These are phyloP conservation scores for Alternaria gansuensis DNA, from an alignment of 2,329 filamentous ascomycete genomes.

Conservation along the genomic window DNA sequence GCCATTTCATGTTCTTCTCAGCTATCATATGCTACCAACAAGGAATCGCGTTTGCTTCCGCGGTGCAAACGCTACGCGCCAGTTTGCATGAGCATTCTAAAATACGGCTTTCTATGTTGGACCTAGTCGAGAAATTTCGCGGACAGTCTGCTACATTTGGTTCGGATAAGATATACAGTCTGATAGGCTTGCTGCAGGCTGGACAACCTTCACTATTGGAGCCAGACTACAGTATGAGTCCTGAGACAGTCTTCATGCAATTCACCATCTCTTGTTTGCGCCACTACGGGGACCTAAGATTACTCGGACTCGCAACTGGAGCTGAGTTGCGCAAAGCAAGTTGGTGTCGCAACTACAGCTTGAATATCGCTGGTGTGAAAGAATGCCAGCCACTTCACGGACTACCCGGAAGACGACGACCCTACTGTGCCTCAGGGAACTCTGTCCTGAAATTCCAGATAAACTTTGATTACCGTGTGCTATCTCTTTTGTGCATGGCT, in stretches of 20 bases:
- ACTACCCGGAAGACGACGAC: neutral
- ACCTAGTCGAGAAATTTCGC: conserved; percentile 8
- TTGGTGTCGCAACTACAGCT: conserved; percentile 19
- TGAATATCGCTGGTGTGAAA: neutral
- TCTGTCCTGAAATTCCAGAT: no score
- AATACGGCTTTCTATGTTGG: neutral
- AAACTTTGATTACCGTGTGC: no score
- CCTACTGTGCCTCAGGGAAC: no score
- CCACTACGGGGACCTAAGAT: conserved; percentile 5
- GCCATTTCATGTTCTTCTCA: neutral
- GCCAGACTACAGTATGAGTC: conserved; percentile 11
- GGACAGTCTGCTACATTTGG: conserved; percentile 17
- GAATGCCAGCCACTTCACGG: neutral
- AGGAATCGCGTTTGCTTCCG: neutral
- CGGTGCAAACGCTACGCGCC: neutral
- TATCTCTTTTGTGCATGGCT: no score
- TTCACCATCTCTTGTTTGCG: conserved; percentile 13
- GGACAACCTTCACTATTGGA: conserved; percentile 7
- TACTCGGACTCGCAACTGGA: conserved; percentile 5
- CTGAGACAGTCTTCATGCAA: conserved; percentile 13
- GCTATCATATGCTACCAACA: neutral
- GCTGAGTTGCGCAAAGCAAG: conserved; percentile 4
- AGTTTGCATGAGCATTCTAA: neutral
- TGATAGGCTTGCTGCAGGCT: conserved; percentile 14
- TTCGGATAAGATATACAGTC: conserved; percentile 20